These are phyloP conservation scores for Fusarium sp. DNA, from an alignment of 2,329 filamentous ascomycete genomes.

Conservation along the genomic window DNA sequence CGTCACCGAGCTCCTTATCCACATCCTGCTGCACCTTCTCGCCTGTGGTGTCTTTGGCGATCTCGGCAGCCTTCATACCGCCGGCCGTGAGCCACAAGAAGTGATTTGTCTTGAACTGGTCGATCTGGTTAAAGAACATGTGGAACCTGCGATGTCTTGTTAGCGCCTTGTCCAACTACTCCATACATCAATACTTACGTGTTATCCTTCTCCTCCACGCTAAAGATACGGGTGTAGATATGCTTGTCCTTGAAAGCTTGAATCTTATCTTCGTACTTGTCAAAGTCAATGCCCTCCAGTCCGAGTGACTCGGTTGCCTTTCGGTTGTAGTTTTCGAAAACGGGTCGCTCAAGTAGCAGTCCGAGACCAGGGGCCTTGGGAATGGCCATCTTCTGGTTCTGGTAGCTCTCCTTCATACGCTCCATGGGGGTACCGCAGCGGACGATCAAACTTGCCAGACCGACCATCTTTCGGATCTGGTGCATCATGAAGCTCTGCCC, in stretches of 20 bases:
- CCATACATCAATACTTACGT: conserved; percentile 69
- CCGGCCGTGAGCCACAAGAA: conserved; percentile 81
- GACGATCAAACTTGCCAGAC: conserved; percentile 86
- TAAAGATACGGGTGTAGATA: conserved; percentile 93
- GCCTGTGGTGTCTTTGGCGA: conserved; percentile 46
- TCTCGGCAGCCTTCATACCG: conserved; percentile 71
- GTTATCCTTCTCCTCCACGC: conserved; percentile 87
- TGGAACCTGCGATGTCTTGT: conserved; percentile 68
- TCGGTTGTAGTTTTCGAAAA: conserved; percentile 90
- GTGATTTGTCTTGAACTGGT: conserved; percentile 77
- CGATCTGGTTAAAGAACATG: conserved; percentile 82
- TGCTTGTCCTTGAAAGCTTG: conserved; percentile 89
- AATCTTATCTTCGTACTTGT: conserved; percentile 80
- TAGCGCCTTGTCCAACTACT: conserved; percentile 15
- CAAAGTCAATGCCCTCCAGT: conserved; percentile 80
- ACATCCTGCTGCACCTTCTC: conserved; percentile 58
- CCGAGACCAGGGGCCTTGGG: conserved; percentile 94
- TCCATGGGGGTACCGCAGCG: conserved; percentile 82
- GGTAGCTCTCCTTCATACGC: conserved; percentile 81
- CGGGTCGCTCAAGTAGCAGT: conserved; percentile 86
- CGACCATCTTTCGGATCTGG: conserved; percentile 99
- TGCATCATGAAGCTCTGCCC: conserved; percentile 99
- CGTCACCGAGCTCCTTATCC: conserved; percentile 63
- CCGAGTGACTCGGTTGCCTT: conserved; percentile 73
- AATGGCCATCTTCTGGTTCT: conserved; percentile 79